Conservation (phyloP, 1,139 yeast species). For the Petasospora rhodanensis region DNA sequence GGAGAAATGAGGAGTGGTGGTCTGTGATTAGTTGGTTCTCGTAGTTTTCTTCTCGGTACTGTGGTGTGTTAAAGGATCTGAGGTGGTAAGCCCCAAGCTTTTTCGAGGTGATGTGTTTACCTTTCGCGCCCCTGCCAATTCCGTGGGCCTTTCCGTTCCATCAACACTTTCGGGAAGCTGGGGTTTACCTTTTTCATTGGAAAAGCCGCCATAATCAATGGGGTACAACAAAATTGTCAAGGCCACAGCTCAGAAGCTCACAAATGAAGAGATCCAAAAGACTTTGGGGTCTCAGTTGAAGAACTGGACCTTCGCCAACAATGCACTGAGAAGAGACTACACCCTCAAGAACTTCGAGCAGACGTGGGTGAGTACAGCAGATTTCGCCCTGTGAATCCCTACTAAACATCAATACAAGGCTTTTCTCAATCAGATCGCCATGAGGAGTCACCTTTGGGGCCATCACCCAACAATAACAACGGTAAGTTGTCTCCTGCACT, state of each 20-base stretch:
- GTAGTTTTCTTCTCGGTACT: not conserved
- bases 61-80: too few species aligned
- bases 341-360: conserved; percentile 47
- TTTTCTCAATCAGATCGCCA: conserved; percentile 58
- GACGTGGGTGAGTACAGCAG: conserved; percentile 43
- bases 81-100: too few species aligned
- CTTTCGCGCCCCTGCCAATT: too few species aligned
- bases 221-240: conserved; percentile 16
- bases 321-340: conserved; percentile 32
- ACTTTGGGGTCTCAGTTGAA: not conserved
- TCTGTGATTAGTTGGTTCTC: too few species aligned
- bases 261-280: conserved; percentile 1
- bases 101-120: too few species aligned
- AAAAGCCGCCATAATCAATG: too few species aligned
- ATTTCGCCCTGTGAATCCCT: too few species aligned
- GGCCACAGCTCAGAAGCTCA: conserved; percentile 8
- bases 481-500: conserved; percentile 1
- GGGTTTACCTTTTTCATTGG: too few species aligned
- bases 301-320: conserved; percentile 8
- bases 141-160: too few species aligned
- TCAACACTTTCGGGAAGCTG: too few species aligned
- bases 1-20: too few species aligned
- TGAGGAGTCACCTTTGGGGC: conserved; percentile 53
- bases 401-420: conserved; percentile 13
- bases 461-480: conserved; percentile 75